A percentile compares a stretch with the other conserved stretches of the same genome.
Conservation (phyloP, 176 grass and related monocot genomes). For the Calamus simplicifolius region DNA sequence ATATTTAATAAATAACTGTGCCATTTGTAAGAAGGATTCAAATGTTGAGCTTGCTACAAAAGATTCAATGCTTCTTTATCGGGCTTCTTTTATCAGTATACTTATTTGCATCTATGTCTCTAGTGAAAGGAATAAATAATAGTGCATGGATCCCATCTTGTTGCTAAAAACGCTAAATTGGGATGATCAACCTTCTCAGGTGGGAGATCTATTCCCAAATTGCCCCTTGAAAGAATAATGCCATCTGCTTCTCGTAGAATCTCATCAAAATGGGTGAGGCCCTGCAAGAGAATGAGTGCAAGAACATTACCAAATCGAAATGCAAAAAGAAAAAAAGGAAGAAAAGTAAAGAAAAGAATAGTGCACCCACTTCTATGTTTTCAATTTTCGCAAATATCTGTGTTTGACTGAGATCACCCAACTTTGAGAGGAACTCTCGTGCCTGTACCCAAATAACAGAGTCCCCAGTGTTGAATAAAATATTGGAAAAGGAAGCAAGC, state of each 20-base stretch:
- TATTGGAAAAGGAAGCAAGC: constrained; percentile 1
- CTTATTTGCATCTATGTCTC: too few species aligned
- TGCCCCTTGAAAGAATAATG: constrained; percentile 11
- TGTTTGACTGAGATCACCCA: constrained; percentile 85
- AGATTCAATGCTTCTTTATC: too few species aligned
- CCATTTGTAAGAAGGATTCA: too few species aligned
- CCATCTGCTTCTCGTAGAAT: constrained; percentile 10
- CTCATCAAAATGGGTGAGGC: constrained; percentile 2
- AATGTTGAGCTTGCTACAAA: too few species aligned
- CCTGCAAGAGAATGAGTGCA: constrained; percentile 13
- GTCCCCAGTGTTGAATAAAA: not conserved
- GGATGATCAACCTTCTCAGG: constrained; percentile 66
- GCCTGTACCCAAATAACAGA: constrained; percentile 34
- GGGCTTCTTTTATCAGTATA: too few species aligned
- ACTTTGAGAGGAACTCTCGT: constrained; percentile 68
- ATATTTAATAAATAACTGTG: too few species aligned
- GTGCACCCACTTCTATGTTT: constrained; percentile 72
- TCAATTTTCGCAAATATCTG: constrained; percentile 99
- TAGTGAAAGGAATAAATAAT: too few species aligned
- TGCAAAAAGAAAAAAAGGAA: not conserved
- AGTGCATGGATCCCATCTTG: too few species aligned
- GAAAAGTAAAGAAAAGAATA: not conserved
- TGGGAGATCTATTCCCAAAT: constrained; percentile 56
- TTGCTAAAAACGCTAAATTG: too few species aligned
- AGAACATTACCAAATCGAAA: too few species aligned